phyloP scores from a whole-genome alignment of 768 basidiomycete genomes.

The Tephrocybe sp. region DNA sequence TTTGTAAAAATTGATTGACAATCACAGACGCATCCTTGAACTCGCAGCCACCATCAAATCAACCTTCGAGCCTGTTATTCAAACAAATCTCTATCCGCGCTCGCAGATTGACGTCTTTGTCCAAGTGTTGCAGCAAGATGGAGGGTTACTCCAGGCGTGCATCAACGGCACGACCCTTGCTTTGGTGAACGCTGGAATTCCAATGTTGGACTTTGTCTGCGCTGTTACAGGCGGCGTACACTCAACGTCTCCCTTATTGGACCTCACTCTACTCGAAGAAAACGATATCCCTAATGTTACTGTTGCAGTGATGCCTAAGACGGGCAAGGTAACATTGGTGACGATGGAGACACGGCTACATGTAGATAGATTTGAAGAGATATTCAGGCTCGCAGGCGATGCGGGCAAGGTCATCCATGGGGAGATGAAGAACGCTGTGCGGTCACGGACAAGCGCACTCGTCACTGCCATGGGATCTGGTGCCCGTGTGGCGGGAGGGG shows the following conservation, averaged over 20 bases:
- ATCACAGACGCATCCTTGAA: slow-evolving; percentile 78
- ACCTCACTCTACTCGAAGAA: slow-evolving; percentile 89
- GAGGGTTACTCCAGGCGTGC: slow-evolving; percentile 85
- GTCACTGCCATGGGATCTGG: slow-evolving; percentile 61
- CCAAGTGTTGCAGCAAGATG: slow-evolving; percentile 93
- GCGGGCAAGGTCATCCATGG: slow-evolving; percentile 74
- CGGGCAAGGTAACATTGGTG: slow-evolving; percentile 83
- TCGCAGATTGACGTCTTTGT: slow-evolving; percentile 94
- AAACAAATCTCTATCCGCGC: slow-evolving; percentile 88
- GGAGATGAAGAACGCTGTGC: slow-evolving; percentile 81
- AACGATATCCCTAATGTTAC: slow-evolving; percentile 86
- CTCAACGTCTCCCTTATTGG: slow-evolving; percentile 77
- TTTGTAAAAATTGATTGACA: slow-evolving; percentile 2
- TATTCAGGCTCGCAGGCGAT: slow-evolving; percentile 76
- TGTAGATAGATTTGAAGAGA: slow-evolving; percentile 89
- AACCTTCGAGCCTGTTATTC: slow-evolving; percentile 95
- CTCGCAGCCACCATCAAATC: slow-evolving; percentile 84
- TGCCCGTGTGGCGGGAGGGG: slow-evolving; percentile 29
- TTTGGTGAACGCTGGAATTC: slow-evolving; percentile 86
- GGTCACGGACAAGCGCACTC: slow-evolving; percentile 58
- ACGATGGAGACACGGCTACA: slow-evolving; percentile 95
- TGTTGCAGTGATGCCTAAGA: slow-evolving; percentile 86
- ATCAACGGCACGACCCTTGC: slow-evolving; percentile 96
- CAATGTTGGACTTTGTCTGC: slow-evolving; percentile 88
- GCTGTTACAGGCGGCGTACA: slow-evolving; percentile 89